Conservation (phyloP, 1,139 yeast genomes). For the Saccharomyces uvarum region DNA sequence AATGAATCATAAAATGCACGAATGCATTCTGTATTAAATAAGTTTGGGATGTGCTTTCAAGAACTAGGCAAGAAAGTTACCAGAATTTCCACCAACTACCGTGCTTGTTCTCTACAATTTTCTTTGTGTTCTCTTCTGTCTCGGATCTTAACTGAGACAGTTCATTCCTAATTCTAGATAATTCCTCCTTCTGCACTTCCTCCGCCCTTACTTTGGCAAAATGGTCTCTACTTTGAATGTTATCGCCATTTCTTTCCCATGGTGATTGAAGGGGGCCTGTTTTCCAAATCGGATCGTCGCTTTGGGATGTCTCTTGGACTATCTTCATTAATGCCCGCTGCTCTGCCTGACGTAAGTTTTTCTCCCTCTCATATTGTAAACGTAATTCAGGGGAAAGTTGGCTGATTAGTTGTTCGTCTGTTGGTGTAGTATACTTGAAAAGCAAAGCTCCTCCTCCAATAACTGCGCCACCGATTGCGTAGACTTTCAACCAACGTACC, state of each 20-base stretch:
- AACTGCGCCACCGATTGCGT: conserved; percentile 52
- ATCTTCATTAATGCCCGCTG: conserved; percentile 60
- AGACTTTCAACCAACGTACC: conserved; percentile 55
- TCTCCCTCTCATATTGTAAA: conserved; percentile 64
- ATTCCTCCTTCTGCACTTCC: conserved; percentile 39
- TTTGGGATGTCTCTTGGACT: conserved; percentile 51
- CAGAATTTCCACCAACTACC: conserved; percentile 27
- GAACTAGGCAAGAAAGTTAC: conserved; percentile 7
- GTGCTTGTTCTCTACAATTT: conserved; percentile 33
- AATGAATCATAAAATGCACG: not conserved
- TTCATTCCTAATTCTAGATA: conserved; percentile 35
- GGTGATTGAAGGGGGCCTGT: conserved; percentile 66
- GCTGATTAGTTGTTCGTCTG: conserved; percentile 71
- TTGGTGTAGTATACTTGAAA: conserved; percentile 67
- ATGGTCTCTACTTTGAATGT: conserved; percentile 26
- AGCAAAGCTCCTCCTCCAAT: conserved; percentile 61
- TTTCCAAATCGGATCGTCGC: conserved; percentile 74
- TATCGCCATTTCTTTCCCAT: conserved; percentile 41
- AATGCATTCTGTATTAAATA: not conserved
- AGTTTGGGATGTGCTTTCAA: not conserved
- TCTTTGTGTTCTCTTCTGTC: conserved; percentile 34
- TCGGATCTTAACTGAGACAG: conserved; percentile 32
- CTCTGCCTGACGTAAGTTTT: conserved; percentile 55
- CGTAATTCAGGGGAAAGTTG: conserved; percentile 76
- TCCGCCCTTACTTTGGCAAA: conserved; percentile 43